Evolutionary conservation across 257 asterid genomes (phyloP).

Genomic region (Solanum verrucosum): DNA sequence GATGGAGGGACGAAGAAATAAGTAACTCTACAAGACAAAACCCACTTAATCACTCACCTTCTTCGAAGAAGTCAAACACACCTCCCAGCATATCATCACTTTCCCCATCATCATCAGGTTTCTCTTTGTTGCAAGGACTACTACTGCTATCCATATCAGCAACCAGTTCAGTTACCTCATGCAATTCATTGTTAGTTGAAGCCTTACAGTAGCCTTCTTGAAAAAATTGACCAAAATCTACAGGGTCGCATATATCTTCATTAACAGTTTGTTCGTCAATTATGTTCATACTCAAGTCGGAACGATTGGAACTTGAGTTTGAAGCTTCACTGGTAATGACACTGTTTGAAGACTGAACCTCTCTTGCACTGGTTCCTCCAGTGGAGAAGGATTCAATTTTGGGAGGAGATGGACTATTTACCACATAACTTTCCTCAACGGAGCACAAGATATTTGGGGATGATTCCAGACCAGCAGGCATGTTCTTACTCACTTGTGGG

Average conservation of each 20-base stretch:
- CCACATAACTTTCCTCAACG: constrained; percentile 20
- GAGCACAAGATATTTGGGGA: constrained; percentile 15
- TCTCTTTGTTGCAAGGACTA: constrained; percentile 23
- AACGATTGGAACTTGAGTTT: constrained; percentile 25
- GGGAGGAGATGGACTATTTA: constrained; percentile 23
- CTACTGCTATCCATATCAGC: constrained; percentile 17
- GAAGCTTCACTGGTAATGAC: constrained; percentile 26
- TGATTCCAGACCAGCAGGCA: constrained; percentile 13
- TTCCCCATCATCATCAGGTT: constrained; percentile 29
- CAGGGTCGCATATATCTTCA: constrained; percentile 31
- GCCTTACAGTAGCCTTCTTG: constrained; percentile 42
- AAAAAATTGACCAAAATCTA: constrained; percentile 31
- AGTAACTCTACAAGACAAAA: neutral
- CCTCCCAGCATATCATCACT: constrained; percentile 40
- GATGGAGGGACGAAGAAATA: neutral
- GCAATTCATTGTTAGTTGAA: constrained; percentile 14
- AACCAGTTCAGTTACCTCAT: constrained; percentile 14
- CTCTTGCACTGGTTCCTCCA: constrained; percentile 9
- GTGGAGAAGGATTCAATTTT: constrained; percentile 12
- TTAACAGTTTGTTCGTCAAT: constrained; percentile 19
- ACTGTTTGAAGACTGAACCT: constrained; percentile 12
- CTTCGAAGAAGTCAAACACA: constrained; percentile 43
- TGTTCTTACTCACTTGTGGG: constrained; percentile 5
- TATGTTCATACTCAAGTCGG: constrained; percentile 25
- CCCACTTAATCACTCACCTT: constrained; percentile 12